Evolutionary conservation across 192 early-diverging fungal species (phyloP), one percentile per base, ranked within the genome.

Genomic region (Linnemannia exigua): DNA sequence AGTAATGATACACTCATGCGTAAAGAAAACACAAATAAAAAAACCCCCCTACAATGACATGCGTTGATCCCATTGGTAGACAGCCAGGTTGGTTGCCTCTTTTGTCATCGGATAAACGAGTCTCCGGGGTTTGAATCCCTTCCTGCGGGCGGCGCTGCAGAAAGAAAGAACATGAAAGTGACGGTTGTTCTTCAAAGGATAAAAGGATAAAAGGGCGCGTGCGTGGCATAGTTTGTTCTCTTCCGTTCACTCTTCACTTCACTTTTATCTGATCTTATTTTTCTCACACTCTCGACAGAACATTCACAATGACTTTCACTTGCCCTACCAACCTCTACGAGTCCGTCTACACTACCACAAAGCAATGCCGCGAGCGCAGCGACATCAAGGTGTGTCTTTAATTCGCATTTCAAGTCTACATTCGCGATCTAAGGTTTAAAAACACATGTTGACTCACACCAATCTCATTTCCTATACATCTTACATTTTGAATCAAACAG

Each of bases 291-390:
- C 14, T 22, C 14, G 15, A 28, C 11, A 28, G 16, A 15, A 19
- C 54, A 14, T 25, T 47, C 35, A 58, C 58, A 33, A 86, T 86
- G 84, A 86, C 84, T 20, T 86, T 86, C 50, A 58, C 84, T 28
- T 79, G 77, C 75, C 84, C 84, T 36, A 7, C 47, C 35, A 86
- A 86, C 70, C 79, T 86, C 69, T 86, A 86, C 52, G 52, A 75
- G 17, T 79, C 84, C 20, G 70, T 86, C 70, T 79, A 72, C 47
- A 63, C 72, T 35, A 72, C 74, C 38, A 38, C 58, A 12, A 86
- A 77, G 51, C 63, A 80, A n/a, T 80, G 74, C 51, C 78, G 84
- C n/a, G 78, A 86, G 70, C 72, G 54, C 44, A 86, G 84, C 78
- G 76, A 80, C 70, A 86, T 86, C 50, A 63, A 76, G 77, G 84